phyloP scores from a whole-genome alignment of 1,284 basidiomycete species.

The Ustilago nuda region DNA sequence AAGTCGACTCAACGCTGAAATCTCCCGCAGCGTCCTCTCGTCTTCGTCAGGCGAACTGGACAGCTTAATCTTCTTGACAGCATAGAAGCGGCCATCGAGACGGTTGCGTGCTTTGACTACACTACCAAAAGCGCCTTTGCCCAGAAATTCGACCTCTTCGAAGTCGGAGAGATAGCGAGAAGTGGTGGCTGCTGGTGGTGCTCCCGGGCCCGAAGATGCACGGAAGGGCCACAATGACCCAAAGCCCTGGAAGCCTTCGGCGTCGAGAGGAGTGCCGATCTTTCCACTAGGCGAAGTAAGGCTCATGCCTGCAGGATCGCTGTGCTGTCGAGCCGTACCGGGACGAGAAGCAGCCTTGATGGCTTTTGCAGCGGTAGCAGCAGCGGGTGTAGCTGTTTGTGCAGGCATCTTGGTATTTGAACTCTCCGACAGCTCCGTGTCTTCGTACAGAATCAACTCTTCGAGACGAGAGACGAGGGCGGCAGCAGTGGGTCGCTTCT shows the following conservation, averaged over 20 bases:
- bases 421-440: conserved; percentile 42
- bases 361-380: conserved; percentile 3
- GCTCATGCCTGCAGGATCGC: conserved; percentile 11
- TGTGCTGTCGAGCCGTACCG: conserved; percentile 26
- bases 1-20: conserved; percentile 85
- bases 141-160: conserved; percentile 71
- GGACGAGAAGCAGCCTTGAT: conserved; percentile 27
- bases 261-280: conserved; percentile 12
- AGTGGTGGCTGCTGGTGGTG: conserved; percentile 25
- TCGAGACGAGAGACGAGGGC: conserved; percentile 54
- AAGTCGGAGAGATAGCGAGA: conserved; percentile 68
- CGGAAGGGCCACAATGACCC: conserved; percentile 65
- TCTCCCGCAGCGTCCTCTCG: conserved; percentile 88
- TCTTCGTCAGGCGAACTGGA: conserved; percentile 80
- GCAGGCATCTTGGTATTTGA: conserved; percentile 33
- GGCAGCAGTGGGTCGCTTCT: conserved; percentile 50
- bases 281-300: conserved; percentile 21
- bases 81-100: conserved; percentile 72
- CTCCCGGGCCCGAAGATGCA: conserved; percentile 24
- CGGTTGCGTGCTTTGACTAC: conserved; percentile 93
- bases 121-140: conserved; percentile 90
- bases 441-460: conserved; percentile 57
- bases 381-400: conserved; percentile 11
- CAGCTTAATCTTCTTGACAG: conserved; percentile 89
- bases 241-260: conserved; percentile 18